Percentiles rank a stretch among this genome's conserved stretches.
phyloP scores from a whole-genome alignment of 176 grass and related monocot genomes.

The Secale cereale region DNA sequence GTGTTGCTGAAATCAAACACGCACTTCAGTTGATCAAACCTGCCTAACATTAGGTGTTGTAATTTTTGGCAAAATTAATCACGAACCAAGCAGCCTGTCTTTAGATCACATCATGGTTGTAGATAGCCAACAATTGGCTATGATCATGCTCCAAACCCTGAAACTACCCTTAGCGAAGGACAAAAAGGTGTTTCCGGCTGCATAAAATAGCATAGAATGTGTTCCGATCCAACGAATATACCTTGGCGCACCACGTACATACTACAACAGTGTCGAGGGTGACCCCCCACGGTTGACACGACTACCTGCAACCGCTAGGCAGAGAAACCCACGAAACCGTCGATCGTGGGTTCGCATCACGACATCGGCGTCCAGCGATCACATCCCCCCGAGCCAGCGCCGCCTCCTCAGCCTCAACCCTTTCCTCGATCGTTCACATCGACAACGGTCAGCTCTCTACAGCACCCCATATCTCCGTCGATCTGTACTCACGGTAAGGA shows the following conservation, averaged over 20 bases:
- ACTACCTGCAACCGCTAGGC: neutral
- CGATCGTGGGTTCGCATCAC: neutral
- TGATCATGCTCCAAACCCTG: no score
- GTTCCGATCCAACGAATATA: neutral
- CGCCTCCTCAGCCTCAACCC: no score
- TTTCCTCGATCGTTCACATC: neutral
- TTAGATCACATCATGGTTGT: no score
- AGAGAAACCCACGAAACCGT: neutral
- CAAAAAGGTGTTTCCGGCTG: neutral
- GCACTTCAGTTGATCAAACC: no score
- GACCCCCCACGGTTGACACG: neutral
- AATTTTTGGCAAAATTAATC: no score
- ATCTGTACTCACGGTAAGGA: neutral
- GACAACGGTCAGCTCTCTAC: neutral
- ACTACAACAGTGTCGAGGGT: no score
- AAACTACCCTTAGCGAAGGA: no score
- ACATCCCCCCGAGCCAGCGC: neutral
- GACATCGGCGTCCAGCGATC: neutral
- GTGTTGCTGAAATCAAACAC: no score
- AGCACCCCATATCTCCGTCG: neutral
- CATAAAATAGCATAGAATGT: neutral
- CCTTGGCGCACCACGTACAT: neutral
- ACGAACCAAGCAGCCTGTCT: no score
- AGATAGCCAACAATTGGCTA: no score
- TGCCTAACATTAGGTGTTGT: no score